phyloP scores from a whole-genome alignment of 1,139 yeast genomes.

The Kazachstania sp. region DNA sequence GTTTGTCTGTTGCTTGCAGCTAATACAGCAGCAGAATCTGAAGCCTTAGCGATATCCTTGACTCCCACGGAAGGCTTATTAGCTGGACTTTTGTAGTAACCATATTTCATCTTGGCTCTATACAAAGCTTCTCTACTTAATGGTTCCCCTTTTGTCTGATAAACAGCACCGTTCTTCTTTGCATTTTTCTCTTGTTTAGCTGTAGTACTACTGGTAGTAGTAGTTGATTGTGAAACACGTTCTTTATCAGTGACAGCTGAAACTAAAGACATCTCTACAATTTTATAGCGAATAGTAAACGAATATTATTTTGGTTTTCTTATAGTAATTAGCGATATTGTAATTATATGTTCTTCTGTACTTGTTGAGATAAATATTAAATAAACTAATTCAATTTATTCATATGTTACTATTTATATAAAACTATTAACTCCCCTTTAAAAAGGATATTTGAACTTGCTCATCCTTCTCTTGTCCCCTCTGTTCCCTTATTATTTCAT shows the following conservation, averaged over 20 bases:
- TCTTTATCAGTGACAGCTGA: conserved; percentile 21
- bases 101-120: conserved; percentile 69
- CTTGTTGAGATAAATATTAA: no score
- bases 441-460: no score
- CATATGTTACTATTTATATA: no score
- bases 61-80: conserved; percentile 56
- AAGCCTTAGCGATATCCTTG: conserved; percentile 38
- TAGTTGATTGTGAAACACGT: neutral
- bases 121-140: conserved; percentile 67
- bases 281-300: neutral
- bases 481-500: no score
- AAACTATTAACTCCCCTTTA: no score
- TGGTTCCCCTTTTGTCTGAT: conserved; percentile 55
- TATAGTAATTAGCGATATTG: neutral
- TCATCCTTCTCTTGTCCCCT: no score
- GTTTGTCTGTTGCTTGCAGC: conserved; percentile 61
- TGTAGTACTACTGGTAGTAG: neutral
- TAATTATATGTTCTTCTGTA: no score
- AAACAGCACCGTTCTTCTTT: conserved; percentile 31
- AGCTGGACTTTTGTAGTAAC: conserved; percentile 65
- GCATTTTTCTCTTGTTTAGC: neutral
- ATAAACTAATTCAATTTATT: no score
- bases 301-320: no score
- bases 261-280: conserved; percentile 30
- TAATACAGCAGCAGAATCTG: conserved; percentile 68